phyloP scores from a whole-genome alignment of 768 basidiomycete species.

The Cystobasidium ongulense region DNA sequence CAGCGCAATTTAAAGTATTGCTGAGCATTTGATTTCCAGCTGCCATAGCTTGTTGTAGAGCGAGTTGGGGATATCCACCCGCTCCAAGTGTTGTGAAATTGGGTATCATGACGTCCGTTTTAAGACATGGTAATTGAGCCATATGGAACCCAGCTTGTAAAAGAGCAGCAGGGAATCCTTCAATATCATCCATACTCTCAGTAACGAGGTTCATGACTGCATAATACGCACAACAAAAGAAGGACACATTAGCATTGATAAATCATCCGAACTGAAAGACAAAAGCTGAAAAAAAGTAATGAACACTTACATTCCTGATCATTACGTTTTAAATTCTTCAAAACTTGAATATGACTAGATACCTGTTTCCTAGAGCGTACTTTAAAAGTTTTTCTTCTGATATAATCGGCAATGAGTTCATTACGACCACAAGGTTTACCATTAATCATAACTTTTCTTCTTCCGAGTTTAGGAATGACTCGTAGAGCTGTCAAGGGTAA shows the following conservation, averaged over 20 bases:
- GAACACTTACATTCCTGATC: slow-evolving; percentile 38
- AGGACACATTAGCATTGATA: too few species aligned
- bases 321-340: slow-evolving; percentile 41
- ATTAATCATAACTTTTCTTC: slow-evolving; percentile 43
- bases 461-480: slow-evolving; percentile 41
- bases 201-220: slow-evolving; percentile 18
- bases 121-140: slow-evolving; percentile 6
- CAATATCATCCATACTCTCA: slow-evolving; percentile 7
- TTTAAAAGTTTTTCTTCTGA: slow-evolving; percentile 42
- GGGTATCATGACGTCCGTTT: neutral
- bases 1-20: too few species aligned
- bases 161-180: slow-evolving; percentile 2
- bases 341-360: slow-evolving; percentile 46
- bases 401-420: slow-evolving; percentile 45
- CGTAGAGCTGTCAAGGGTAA: slow-evolving; percentile 33
- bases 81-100: neutral
- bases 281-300: too few species aligned
- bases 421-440: slow-evolving; percentile 45
- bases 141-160: slow-evolving; percentile 23
- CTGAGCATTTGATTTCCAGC: neutral
- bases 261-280: too few species aligned
- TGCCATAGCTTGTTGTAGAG: neutral
- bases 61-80: neutral
- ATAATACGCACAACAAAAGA: too few species aligned
- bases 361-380: slow-evolving; percentile 45